Percentiles rank a stretch among this genome's conserved stretches.
These are phyloP conservation scores for Wickerhamomyces sp. DNA, from an alignment of 1,139 yeast genomes.

Conservation along the genomic window DNA sequence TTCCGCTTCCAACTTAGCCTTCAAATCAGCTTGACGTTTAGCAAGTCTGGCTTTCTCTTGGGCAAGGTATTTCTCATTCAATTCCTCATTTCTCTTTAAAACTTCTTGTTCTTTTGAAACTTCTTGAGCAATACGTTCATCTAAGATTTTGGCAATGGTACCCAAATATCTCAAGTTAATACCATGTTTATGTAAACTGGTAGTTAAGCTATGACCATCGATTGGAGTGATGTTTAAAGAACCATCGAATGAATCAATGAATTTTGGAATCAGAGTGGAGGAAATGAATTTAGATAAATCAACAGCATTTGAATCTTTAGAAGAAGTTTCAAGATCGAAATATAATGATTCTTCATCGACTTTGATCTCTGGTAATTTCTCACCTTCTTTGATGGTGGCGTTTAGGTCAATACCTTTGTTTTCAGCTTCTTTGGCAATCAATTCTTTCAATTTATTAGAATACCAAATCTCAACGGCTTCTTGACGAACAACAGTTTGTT, in stretches of 20 bases:
- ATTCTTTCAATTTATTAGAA: constrained; percentile 58
- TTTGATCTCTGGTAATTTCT: constrained; percentile 42
- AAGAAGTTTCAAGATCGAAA: constrained; percentile 79
- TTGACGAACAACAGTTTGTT: constrained; percentile 70
- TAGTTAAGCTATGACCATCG: constrained; percentile 74
- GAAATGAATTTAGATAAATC: constrained; percentile 63
- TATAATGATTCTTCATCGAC: constrained; percentile 53
- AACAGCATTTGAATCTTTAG: constrained; percentile 54
- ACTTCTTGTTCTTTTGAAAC: constrained; percentile 24
- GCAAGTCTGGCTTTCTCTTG: constrained; percentile 25
- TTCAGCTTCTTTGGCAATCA: constrained; percentile 43
- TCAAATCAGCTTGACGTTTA: constrained; percentile 16
- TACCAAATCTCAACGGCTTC: constrained; percentile 94
- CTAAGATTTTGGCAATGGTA: constrained; percentile 35
- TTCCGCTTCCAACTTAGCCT: constrained; percentile 31
- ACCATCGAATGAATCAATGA: constrained; percentile 50
- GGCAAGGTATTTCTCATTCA: constrained; percentile 30
- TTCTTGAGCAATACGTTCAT: constrained; percentile 19
- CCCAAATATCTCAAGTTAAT: constrained; percentile 90
- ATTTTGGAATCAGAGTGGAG: constrained; percentile 55
- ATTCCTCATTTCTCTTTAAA: constrained; percentile 24
- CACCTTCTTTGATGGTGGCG: constrained; percentile 21
- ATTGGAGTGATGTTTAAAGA: constrained; percentile 53
- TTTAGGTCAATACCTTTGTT: constrained; percentile 27
- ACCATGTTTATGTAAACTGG: constrained; percentile 71